Evolutionary conservation across 2,329 filamentous ascomycete genomes (phyloP), one percentile per base, ranked within the genome.

Genomic region (Teratosphaeria zuluensis): DNA sequence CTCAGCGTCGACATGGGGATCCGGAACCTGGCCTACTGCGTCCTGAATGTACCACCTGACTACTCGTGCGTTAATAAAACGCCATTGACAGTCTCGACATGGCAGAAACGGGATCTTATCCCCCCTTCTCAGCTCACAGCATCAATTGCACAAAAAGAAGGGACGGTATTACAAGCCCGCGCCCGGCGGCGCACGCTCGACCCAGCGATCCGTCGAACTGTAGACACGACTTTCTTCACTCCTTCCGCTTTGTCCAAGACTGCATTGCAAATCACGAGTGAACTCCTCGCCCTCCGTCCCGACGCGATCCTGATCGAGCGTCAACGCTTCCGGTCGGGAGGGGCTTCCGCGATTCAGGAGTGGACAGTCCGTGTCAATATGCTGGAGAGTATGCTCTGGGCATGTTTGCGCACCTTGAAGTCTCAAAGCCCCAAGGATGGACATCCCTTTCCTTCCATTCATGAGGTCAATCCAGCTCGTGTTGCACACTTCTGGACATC

Each of bases 1-100:
- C 72, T 94, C 35, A 92, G 88, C 69, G 87, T 95, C 62, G 90
- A 95, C 71, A 87, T 94, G 83, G 90, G 90, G 3, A 88, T 95
- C 64, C 84, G 84, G 51, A 95, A 95, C 70, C 77, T 95, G 3
- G 89, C 89, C 1, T 90, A 84, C 69, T 88, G 87, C 63, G 78
- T 89, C 7, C 31, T 72, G 46, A 64, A 69, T 57, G 59, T 64
- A 38, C 59, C 61, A 54, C 55, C 3, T 4, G 7, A 53, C 24
- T 31, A 16, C 14, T 53, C 52, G 19, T 8, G 5, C 2, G 16
- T 3, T 32, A 8, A 19, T 28, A 28, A 24, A 21, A 42, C 31
- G 24, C 66, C 46, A n/a, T 30, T 70, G 38, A 61, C 61, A n/a
- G 65, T 76, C 11, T 66, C 69, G 51, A 64, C 65, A 24, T 77